Conservation (phyloP, 768 basidiomycete species). For the Macrolepiota albuminosa region DNA sequence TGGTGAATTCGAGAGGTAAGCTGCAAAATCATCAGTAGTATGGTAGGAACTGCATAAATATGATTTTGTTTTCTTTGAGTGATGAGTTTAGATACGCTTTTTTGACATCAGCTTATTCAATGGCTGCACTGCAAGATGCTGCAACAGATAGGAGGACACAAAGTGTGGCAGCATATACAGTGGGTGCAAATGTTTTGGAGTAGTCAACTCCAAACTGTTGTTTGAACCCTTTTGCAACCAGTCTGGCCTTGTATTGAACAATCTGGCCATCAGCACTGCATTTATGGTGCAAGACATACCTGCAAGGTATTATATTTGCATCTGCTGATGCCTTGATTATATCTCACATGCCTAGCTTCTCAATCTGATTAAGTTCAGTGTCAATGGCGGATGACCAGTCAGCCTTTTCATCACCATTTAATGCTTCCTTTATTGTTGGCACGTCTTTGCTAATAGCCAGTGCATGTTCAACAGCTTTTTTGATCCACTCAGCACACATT, state of each 20-base stretch:
- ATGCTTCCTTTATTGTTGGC: not conserved
- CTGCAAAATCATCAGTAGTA: not conserved
- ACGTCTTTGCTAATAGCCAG: not conserved
- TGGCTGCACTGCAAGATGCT: not conserved
- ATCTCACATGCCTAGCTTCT: not conserved
- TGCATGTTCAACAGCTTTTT: not conserved
- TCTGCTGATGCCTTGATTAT: slow-evolving; percentile 5
- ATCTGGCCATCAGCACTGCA: not conserved
- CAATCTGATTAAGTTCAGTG: no score
- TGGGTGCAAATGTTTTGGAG: slow-evolving; percentile 15
- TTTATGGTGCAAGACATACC: not conserved
- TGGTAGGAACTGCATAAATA: not conserved
- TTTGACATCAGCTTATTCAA: not conserved
- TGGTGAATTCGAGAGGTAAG: not conserved
- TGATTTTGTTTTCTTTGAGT: not conserved
- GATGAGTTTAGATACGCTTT: no score
- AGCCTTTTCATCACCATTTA: no score
- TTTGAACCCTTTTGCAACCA: slow-evolving; percentile 23
- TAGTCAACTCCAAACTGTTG: slow-evolving; percentile 17
- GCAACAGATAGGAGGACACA: no score
- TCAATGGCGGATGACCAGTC: no score
- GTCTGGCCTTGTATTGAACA: slow-evolving; percentile 25
- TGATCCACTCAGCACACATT: not conserved
- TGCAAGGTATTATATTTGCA: not conserved
- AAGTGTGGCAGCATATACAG: slow-evolving; percentile 9